phyloP scores from a whole-genome alignment of 139 green algal genomes.

The Picochlorum sp. region DNA sequence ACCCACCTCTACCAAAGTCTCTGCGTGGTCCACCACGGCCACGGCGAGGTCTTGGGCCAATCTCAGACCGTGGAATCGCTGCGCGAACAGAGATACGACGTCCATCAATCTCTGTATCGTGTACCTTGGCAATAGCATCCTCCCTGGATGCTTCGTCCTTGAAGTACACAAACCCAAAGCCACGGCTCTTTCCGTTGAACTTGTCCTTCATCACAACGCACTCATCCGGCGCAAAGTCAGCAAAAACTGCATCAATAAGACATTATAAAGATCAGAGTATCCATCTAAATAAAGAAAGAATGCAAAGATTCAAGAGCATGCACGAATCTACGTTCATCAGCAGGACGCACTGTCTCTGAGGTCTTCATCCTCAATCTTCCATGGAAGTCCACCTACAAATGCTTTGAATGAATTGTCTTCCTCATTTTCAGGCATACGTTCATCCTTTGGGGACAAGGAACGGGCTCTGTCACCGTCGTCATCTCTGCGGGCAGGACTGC shows the following conservation, averaged over 20 bases:
- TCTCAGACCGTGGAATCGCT: slow-evolving; percentile 63
- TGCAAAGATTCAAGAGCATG: background rate
- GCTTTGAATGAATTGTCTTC: slow-evolving; percentile 32
- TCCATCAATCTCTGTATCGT: slow-evolving; percentile 65
- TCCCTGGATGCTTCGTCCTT: slow-evolving; percentile 45
- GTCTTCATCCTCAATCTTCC: slow-evolving; percentile 40
- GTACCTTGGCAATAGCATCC: slow-evolving; percentile 55
- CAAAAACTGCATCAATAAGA: slow-evolving; percentile 41
- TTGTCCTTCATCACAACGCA: slow-evolving; percentile 55
- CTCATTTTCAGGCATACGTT: background rate
- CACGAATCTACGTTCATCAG: background rate
- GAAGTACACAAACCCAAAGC: slow-evolving; percentile 83
- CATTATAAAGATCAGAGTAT: background rate
- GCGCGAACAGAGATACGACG: slow-evolving; percentile 59
- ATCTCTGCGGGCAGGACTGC: slow-evolving; percentile 4
- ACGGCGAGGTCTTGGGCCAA: slow-evolving; percentile 18
- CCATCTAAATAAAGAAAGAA: background rate
- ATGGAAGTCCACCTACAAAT: slow-evolving; percentile 57
- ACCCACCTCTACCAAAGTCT: background rate
- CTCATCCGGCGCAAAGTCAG: slow-evolving; percentile 27
- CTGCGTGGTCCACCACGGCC: slow-evolving; percentile 7
- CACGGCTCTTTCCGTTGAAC: slow-evolving; percentile 51
- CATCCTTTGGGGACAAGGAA: background rate
- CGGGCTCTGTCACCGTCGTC: slow-evolving; percentile 3
- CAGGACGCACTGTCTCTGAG: slow-evolving; percentile 42